Evolutionary conservation across 2,329 filamentous ascomycete genomes (phyloP).

Genomic region (Ophiostoma sp.): DNA sequence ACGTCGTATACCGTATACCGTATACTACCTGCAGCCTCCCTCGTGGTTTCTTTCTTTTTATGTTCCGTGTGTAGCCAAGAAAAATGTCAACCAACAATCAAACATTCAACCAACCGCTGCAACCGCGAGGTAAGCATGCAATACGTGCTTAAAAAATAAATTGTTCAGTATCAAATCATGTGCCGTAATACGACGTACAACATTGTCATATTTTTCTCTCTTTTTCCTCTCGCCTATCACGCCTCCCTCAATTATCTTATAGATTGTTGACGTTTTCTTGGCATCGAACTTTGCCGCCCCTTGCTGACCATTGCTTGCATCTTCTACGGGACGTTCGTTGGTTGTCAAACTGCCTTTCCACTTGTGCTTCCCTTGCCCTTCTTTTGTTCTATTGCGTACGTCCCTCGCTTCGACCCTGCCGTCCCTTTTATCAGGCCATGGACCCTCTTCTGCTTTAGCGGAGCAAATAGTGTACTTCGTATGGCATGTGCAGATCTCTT

Average conservation of each 20-base stretch:
- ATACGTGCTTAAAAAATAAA: background rate
- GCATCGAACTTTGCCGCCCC: background rate
- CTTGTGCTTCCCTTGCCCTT: background rate
- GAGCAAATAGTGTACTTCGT: too few relatives aligned
- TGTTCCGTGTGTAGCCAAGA: background rate
- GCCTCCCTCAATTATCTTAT: background rate
- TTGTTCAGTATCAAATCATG: background rate
- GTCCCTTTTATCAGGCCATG: background rate
- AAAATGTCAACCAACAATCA: background rate
- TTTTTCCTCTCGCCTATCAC: background rate
- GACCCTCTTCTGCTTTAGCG: background rate
- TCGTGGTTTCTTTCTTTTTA: background rate
- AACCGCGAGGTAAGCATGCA: background rate
- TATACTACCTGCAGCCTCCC: background rate
- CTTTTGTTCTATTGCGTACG: background rate
- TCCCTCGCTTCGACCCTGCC: background rate
- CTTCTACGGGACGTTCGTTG: background rate
- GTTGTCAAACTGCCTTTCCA: background rate
- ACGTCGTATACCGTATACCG: background rate
- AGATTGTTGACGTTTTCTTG: background rate
- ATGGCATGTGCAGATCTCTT: constrained; percentile 8
- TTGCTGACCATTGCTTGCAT: constrained; percentile 11
- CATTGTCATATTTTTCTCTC: background rate
- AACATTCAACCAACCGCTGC: background rate
- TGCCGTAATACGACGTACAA: background rate